Evolutionary conservation across 2,329 filamentous ascomycete genomes (phyloP).

Genomic region (Lasiodiplodia sp.): DNA sequence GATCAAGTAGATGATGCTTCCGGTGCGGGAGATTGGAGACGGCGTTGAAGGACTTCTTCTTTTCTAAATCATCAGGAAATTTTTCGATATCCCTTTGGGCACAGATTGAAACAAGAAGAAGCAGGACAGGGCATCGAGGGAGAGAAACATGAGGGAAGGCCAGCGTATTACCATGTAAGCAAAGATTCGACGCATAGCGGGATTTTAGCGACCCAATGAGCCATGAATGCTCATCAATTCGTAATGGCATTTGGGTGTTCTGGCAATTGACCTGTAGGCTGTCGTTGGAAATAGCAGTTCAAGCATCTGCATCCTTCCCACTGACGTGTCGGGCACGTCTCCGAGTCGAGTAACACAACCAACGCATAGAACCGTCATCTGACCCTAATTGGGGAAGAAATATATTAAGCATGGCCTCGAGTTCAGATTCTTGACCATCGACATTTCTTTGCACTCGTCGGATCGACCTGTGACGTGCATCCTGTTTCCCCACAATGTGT

Average conservation of each 20-base stretch:
- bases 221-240: too few relatives aligned
- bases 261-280: not conserved
- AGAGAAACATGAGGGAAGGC: not conserved
- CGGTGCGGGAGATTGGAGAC: too few relatives aligned
- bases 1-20: not conserved
- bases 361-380: not conserved
- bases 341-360: not conserved
- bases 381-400: not conserved
- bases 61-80: not conserved
- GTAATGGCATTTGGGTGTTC: not conserved
- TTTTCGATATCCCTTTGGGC: not conserved
- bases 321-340: not conserved
- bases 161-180: not conserved
- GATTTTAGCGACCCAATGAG: too few relatives aligned
- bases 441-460: not conserved
- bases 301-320: not conserved
- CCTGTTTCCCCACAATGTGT: constrained; percentile 8
- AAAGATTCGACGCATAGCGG: not conserved
- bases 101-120: not conserved
- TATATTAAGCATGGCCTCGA: not conserved
- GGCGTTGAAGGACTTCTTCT: not conserved
- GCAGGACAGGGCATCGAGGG: not conserved
- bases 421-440: not conserved
- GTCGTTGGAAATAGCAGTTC: not conserved
- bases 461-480: constrained; percentile 14